A percentile compares a stretch with the other conserved stretches of the same genome.
Evolutionary conservation across 2,329 filamentous ascomycete genomes (phyloP).

Genomic region (Neurospora sp.): DNA sequence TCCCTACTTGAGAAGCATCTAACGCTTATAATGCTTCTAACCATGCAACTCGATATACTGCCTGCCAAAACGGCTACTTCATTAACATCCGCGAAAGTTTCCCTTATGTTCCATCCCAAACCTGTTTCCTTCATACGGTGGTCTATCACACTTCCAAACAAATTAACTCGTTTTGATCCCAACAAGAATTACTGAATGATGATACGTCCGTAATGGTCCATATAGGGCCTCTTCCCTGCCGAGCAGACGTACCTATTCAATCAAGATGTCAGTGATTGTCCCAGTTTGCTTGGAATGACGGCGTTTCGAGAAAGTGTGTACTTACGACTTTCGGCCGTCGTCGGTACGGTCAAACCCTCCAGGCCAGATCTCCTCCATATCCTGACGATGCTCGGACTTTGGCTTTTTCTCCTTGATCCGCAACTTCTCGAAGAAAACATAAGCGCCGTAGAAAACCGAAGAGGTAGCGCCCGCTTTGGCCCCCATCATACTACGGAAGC

Average conservation of each 20-base stretch:
- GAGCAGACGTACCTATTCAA: background rate
- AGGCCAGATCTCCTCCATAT: slow-evolving; percentile 15
- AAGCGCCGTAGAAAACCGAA: slow-evolving; percentile 40
- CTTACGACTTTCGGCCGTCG: slow-evolving; percentile 1
- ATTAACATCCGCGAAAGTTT: background rate
- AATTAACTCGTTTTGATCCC: background rate
- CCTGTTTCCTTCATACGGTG: background rate
- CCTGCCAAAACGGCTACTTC: background rate
- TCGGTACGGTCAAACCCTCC: slow-evolving; percentile 6
- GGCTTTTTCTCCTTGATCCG: slow-evolving; percentile 39
- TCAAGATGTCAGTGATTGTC: background rate
- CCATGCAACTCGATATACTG: background rate
- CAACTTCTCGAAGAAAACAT: slow-evolving; percentile 52
- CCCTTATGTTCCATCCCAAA: background rate
- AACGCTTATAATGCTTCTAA: background rate
- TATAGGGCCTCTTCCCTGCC: background rate
- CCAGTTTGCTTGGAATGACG: background rate
- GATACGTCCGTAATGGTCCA: background rate
- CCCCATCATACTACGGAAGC: slow-evolving; percentile 41
- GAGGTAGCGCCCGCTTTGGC: slow-evolving; percentile 33
- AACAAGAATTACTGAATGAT: background rate
- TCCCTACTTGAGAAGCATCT: background rate
- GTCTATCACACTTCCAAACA: background rate
- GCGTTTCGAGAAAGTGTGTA: background rate
- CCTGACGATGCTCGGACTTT: slow-evolving; percentile 27